phyloP scores from a whole-genome alignment of 2,329 filamentous ascomycete species.

The Curvularia verruculosa region DNA sequence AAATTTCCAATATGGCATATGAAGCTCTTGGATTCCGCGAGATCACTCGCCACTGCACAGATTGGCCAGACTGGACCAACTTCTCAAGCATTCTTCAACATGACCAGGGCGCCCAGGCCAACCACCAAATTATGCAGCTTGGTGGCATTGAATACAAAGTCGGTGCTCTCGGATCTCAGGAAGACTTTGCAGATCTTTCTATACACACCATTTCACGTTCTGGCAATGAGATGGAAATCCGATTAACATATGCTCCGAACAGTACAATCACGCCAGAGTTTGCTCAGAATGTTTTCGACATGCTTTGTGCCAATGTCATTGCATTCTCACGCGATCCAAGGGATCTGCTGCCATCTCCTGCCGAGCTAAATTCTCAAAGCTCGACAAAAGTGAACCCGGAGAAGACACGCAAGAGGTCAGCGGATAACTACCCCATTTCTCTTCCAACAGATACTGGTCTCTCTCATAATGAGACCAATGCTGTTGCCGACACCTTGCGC shows the following conservation, averaged over 20 bases:
- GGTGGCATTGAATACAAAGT: constrained; percentile 39
- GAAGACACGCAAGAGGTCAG: constrained; percentile 29
- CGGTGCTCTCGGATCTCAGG: constrained; percentile 37
- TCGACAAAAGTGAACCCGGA: constrained; percentile 33
- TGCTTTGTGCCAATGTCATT: constrained; percentile 37
- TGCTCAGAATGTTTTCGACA: constrained; percentile 55
- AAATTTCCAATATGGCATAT: constrained; percentile 49
- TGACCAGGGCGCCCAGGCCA: constrained; percentile 39
- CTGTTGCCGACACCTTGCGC: constrained; percentile 33
- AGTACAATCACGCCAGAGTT: constrained; percentile 60
- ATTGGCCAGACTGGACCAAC: constrained; percentile 47
- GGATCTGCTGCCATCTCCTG: constrained; percentile 34
- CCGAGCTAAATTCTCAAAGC: constrained; percentile 34
- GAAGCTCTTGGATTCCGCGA: constrained; percentile 45
- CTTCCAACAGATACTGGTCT: constrained; percentile 39
- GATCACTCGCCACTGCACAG: constrained; percentile 44
- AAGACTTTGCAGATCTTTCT: constrained; percentile 45
- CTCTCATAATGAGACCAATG: constrained; percentile 30
- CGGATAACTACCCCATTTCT: constrained; percentile 31
- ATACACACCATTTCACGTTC: constrained; percentile 35
- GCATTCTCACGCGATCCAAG: constrained; percentile 38
- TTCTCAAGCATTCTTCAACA: constrained; percentile 46
- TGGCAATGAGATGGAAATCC: constrained; percentile 35
- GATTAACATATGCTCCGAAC: constrained; percentile 41
- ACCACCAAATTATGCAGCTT: constrained; percentile 58